A percentile compares a stretch with the other conserved stretches of the same genome.
Evolutionary conservation across 176 grass and related monocot genomes (phyloP).

Genomic region (Stipa capillata): DNA sequence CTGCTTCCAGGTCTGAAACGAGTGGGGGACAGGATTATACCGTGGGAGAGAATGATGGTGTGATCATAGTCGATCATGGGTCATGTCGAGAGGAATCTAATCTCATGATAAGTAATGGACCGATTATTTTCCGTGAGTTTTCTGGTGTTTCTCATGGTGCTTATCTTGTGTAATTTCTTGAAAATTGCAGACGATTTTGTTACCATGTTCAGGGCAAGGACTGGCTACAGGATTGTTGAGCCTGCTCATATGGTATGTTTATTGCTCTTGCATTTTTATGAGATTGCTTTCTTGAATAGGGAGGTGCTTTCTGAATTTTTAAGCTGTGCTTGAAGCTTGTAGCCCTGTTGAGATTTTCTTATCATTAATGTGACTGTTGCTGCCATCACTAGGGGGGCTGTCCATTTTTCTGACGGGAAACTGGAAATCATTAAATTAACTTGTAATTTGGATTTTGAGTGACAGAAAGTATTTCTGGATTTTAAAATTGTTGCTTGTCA

Average conservation of each 20-base stretch:
- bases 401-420: neutral
- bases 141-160: neutral
- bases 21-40: neutral
- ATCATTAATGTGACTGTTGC: neutral
- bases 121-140: neutral
- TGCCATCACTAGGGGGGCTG: neutral
- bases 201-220: conserved; percentile 66
- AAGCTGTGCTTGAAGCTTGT: neutral
- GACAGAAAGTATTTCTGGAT: neutral
- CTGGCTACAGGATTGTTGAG: conserved; percentile 71
- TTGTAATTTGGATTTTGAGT: neutral
- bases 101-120: conserved; percentile 72
- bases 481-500: neutral
- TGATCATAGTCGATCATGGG: conserved; percentile 91
- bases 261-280: neutral
- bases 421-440: neutral
- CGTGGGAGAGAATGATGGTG: conserved; percentile 52
- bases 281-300: neutral
- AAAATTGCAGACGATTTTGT: conserved; percentile 68
- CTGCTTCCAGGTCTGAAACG: neutral
- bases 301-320: neutral
- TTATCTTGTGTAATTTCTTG: neutral
- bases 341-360: neutral
- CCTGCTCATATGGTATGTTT: conserved; percentile 87
- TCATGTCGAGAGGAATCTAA: conserved; percentile 88